Evolutionary conservation across 495 filamentous ascomycete genomes (phyloP), one percentile per base, ranked within the genome.

Genomic region (Penicillium macrosclerotiorum): DNA sequence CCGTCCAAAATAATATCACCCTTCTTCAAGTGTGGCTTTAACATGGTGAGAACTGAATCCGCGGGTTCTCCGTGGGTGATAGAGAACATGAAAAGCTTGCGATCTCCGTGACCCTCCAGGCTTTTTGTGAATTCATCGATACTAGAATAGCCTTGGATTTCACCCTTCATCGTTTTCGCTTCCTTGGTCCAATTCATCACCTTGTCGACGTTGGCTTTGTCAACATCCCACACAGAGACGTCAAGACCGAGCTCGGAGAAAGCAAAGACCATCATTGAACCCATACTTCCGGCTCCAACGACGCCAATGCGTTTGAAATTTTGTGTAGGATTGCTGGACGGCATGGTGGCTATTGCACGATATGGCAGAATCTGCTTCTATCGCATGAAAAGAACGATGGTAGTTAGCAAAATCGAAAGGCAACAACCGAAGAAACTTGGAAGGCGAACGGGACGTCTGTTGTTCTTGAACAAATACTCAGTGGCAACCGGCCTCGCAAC

Each of bases 1-100:
- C 79, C 81, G 57, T 89, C 85, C 7, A 90, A 69, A 38, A 90
- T 82, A 36, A 89, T 79, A 57, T 90, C 85, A 5, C 82, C 82
- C 18, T 60, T 67, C 22, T 76, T 71, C 9, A 89, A 61, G 40
- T 79, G 71, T 2, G 69, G 71, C 36, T 73, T 69, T 7, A 89
- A 64, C 41, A 73, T 72, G 3, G 72, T 73, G 4, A 89, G 61
- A n/a, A 85, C 83, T 0, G 68, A 74, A 54, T 89, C 86, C 8
- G 76, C 83, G 1, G 80, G 76, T n/a, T 57, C 61, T n/a, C 86
- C 84, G 45, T 89, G 85, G 0, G 86, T 80, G 35, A 87, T 71
- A 16, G 77, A 82, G 58, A 88, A 88, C 44, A 89, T 65, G 52
- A 89, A 81, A 3, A 83, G 39, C 27, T 68, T 73, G 9, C 59